These are phyloP conservation scores for Magnaporthiopsis poae DNA, from an alignment of 2,329 filamentous ascomycete genomes.

Conservation along the genomic window DNA sequence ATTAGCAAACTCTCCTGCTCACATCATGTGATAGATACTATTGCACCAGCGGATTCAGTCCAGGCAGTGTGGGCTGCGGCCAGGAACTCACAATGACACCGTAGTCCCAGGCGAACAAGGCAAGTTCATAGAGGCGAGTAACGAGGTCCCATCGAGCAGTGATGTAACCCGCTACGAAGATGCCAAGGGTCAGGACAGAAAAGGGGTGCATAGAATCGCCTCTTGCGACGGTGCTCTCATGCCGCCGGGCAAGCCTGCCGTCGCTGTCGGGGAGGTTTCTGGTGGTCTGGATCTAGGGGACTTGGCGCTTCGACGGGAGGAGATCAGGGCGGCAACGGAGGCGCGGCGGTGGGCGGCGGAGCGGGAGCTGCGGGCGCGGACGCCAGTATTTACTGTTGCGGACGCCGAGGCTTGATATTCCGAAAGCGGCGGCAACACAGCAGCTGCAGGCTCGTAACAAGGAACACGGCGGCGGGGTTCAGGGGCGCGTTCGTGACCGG, in stretches of 20 bases:
- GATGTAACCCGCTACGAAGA: conserved; percentile 99
- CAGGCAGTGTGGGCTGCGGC: background rate
- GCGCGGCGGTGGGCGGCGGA: too few species aligned
- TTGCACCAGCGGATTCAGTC: background rate
- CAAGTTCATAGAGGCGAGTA: conserved; percentile 90
- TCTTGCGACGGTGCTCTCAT: conserved; percentile 29
- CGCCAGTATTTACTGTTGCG: background rate
- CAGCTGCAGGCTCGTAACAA: background rate
- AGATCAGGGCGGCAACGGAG: background rate
- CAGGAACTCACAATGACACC: conserved; percentile 68
- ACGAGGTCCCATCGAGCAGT: conserved; percentile 98
- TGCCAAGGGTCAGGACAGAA: conserved; percentile 86
- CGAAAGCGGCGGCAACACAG: background rate
- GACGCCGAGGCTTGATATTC: background rate
- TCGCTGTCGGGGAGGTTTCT: background rate
- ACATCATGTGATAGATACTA: too few species aligned
- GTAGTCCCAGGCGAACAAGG: conserved; percentile 97
- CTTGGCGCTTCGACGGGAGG: background rate
- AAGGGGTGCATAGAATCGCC: conserved; percentile 84
- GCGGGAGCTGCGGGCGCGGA: too few species aligned
- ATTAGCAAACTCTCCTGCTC: background rate
- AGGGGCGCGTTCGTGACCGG: too few species aligned
- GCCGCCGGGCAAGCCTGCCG: conserved; percentile 19
- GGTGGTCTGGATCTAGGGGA: background rate
- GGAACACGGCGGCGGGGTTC: too few species aligned